Evolutionary conservation across 306 rosid genomes (phyloP), one percentile per base, ranked within the genome.

Genomic region (Rosa chinensis): DNA sequence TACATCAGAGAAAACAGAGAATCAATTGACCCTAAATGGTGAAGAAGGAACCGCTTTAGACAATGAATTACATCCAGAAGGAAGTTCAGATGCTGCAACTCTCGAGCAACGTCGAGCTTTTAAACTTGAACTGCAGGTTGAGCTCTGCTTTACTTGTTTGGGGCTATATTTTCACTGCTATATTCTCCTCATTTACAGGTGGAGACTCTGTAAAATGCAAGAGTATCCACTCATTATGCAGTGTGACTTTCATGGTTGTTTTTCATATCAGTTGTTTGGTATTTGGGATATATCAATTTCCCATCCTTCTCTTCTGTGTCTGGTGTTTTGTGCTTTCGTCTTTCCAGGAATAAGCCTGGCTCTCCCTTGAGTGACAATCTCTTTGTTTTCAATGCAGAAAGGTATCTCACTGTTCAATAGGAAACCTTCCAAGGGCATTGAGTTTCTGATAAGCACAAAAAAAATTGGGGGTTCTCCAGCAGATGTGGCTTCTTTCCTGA

Each of bases 361-460:
- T 77, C 83, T 55, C 53, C 73, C 47, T 77, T 47, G 75, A 55
- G 79, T 96, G 79, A 90, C 70, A 61, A 58, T 79, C 82, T 84
- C 83, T 70, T 75, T 89, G 85, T 84, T 80, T 91, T 87, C 52
- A 73, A 82, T 90, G 90, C 99, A 96, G 99, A 96, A 91, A 89
- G 99, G 99, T 78, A 90, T 96, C 83, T 81, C 96, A 50, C 89
- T 90, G 73, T 96, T 96, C 86, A 96, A 93, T 76, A 82, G 98
- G 89, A 96, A 93, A 83, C 98, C 99, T 79, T 88, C 94, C 85
- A 91, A 93, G 87, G 99, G 99, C 74, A 86, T 96, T 83, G 99
- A 91, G 58, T 93, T 96, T 83, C 85, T 96, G 86, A 89, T 85
- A 67, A 85, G 88, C 89, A 88, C 87, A 72, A 89, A 96, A 86